These are phyloP conservation scores for Moesziomyces sp. DNA, from an alignment of 1,284 basidiomycete genomes.

Conservation along the genomic window DNA sequence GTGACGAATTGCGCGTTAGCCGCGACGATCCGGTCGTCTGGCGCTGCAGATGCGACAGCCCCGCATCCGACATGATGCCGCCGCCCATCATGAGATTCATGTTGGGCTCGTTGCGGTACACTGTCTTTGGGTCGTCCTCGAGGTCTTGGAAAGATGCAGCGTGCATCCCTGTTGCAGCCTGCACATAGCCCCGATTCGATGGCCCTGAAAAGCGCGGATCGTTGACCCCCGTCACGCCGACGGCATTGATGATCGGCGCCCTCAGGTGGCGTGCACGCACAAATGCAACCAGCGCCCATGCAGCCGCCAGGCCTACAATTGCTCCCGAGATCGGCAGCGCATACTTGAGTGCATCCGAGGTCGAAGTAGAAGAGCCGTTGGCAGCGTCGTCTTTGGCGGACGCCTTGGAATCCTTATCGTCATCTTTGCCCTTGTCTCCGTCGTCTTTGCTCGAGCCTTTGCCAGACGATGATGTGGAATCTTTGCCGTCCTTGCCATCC, in stretches of 20 bases:
- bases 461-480: constrained; percentile 1
- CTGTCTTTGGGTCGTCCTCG: constrained; percentile 16
- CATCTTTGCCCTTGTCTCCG: too few relatives aligned
- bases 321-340: constrained; percentile 42
- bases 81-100: constrained; percentile 42
- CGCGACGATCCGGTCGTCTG: constrained; percentile 29
- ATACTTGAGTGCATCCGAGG: constrained; percentile 29
- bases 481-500: constrained; percentile 37
- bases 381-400: constrained; percentile 12
- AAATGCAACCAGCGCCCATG: constrained; percentile 30
- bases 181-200: neutral
- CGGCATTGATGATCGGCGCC: constrained; percentile 21
- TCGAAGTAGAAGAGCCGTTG: constrained; percentile 2
- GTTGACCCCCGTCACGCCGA: constrained; percentile 35
- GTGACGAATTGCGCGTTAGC: constrained; percentile 20
- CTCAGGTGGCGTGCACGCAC: constrained; percentile 19
- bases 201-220: constrained; percentile 26
- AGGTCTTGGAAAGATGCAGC: constrained; percentile 8
- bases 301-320: constrained; percentile 20
- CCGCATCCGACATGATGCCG: constrained; percentile 39
- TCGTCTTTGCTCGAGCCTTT: neutral
- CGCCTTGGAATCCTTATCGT: constrained; percentile 2
- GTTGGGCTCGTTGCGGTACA: constrained; percentile 38
- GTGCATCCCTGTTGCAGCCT: constrained; percentile 2
- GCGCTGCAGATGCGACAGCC: constrained; percentile 31